These are phyloP conservation scores for Lithospermum erythrorhizon DNA, from an alignment of 257 asterid species.

Conservation along the genomic window DNA sequence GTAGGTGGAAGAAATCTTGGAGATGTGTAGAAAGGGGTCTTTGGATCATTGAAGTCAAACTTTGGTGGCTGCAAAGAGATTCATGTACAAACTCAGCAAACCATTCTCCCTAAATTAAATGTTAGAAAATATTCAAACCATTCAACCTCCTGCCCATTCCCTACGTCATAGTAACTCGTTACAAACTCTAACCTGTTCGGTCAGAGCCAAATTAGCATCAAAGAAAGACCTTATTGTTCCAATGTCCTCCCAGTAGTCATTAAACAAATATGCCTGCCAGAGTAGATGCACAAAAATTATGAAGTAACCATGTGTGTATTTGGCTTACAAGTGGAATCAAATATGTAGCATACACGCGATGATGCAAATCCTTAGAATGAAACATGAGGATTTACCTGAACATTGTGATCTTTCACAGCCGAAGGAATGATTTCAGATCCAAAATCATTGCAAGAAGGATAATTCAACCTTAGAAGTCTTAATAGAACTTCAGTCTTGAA, in stretches of 20 bases:
- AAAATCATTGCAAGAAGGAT: constrained; percentile 83
- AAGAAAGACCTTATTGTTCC: constrained; percentile 87
- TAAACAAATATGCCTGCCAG: constrained; percentile 66
- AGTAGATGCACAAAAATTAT: constrained; percentile 12
- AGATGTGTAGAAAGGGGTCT: constrained; percentile 83
- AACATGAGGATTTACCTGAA: constrained; percentile 45
- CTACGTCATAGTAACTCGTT: too few species aligned
- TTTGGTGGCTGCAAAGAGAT: constrained; percentile 54
- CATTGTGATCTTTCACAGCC: constrained; percentile 72
- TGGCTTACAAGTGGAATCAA: not conserved
- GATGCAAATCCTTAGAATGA: too few species aligned
- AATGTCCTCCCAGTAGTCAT: constrained; percentile 94
- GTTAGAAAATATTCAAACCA: not conserved
- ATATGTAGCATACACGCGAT: not conserved
- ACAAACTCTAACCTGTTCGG: constrained; percentile 52
- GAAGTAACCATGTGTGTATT: too few species aligned
- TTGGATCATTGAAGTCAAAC: constrained; percentile 73
- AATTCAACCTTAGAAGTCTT: constrained; percentile 44
- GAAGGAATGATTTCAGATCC: constrained; percentile 95
- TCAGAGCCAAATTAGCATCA: constrained; percentile 86
- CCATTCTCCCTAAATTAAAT: not conserved
- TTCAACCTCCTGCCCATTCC: too few species aligned
- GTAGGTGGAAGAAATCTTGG: constrained; percentile 89
- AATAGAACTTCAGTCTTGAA: constrained; percentile 70
- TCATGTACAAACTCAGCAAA: constrained; percentile 8